Evolutionary conservation across 345 rosid species (phyloP), one percentile per base, ranked within the genome.

Genomic region (Aethionema arabicum): DNA sequence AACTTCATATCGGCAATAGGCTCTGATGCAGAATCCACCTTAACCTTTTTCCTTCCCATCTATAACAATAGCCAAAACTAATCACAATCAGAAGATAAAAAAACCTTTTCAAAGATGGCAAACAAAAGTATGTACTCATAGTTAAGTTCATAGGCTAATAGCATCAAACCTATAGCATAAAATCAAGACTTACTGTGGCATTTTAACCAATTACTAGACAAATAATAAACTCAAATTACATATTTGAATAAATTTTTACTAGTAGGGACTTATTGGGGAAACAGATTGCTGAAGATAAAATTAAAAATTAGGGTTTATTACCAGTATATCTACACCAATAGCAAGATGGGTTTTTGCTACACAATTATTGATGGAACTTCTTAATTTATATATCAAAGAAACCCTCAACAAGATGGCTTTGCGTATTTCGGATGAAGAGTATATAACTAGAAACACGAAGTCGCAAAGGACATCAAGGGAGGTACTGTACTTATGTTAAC

Each of bases 31-130:
- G 56, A 3, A 37, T 27, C 65, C 41, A 51, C 21, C 53, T 56
- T 66, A 32, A 43, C 64, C 73, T 42, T 76, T 61, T 74, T 78
- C 79, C 70, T 86, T 68, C 73, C 83, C 95, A 76, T 71, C 81
- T 67, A 46, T 1, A 65, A 59, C 63, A 65, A 52, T 56, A 40
- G 41, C 41, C 52, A 63, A 57, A 59, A 72, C 21, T 43, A 44
- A 50, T 29, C 41, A 63, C 53, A 63, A 53, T 68, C 52, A 67
- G 15, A 56, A 66, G 8, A 43, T 9, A 11, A 35, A 54, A n/a
- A 13, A 1, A 7, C 45, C 60, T 52, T 35, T 8, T 4, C 0
- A 49, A 12, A 46, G 13, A 0, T 35, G n/a, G 40, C 41, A 40
- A n/a, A 14, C 21, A 64, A 42, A 63, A 15, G 45, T 27, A 30